Evolutionary conservation across 257 asterid species (phyloP).

Genomic region (Solanum piurae): DNA sequence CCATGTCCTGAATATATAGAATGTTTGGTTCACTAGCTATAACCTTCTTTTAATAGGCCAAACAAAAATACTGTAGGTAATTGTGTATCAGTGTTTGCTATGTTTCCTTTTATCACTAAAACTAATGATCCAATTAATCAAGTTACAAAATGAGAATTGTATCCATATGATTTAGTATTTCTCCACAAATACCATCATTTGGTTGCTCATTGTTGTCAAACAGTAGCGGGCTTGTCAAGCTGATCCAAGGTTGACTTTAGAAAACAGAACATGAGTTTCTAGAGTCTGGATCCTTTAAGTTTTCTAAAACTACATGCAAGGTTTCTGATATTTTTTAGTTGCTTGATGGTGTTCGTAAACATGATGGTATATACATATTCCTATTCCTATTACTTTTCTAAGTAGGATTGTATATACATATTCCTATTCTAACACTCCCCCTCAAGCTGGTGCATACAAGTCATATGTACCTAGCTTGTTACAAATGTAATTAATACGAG

Average conservation of each 20-base stretch:
- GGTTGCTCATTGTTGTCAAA: neutral
- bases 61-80: neutral
- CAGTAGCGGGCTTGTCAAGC: neutral
- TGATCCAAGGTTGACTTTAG: neutral
- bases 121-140: neutral
- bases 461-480: neutral
- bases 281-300: neutral
- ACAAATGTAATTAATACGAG: neutral
- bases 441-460: neutral
- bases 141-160: neutral
- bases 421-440: neutral
- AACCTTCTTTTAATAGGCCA: neutral
- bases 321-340: neutral
- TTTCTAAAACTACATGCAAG: neutral
- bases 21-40: neutral
- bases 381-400: neutral
- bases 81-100: neutral
- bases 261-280: neutral
- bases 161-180: neutral
- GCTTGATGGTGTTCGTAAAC: neutral
- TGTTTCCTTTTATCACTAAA: neutral
- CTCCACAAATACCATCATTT: neutral
- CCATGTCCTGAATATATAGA: conserved; percentile 26
- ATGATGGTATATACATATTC: neutral
- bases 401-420: neutral